Evolutionary conservation across 306 rosid species (phyloP).

Genomic region (Prunus davidiana): DNA sequence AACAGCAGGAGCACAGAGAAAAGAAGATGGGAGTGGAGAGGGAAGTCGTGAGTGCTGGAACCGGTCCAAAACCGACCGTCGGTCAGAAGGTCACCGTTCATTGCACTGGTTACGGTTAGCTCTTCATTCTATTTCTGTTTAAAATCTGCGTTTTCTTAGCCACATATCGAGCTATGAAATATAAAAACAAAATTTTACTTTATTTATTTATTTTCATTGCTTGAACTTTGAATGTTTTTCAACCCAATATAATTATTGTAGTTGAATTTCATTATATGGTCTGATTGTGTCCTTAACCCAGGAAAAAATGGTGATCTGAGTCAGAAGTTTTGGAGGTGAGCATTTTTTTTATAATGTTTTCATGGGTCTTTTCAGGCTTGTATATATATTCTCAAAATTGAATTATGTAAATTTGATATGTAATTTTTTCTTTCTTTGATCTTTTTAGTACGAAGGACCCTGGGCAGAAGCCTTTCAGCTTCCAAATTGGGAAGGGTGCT

Average conservation of each 20-base stretch:
- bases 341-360: neutral
- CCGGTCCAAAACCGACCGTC: constrained; percentile 64
- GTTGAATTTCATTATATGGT: neutral
- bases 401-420: neutral
- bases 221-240: neutral
- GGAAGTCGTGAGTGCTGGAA: constrained; percentile 66
- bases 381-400: neutral
- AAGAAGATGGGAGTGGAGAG: constrained; percentile 81
- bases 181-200: neutral
- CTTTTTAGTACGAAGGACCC: constrained; percentile 83
- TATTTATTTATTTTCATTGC: neutral
- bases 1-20: neutral
- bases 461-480: constrained; percentile 75
- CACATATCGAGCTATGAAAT: neutral
- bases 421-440: neutral
- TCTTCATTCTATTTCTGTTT: neutral
- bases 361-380: neutral
- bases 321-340: constrained; percentile 89
- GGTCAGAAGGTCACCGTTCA: constrained; percentile 92
- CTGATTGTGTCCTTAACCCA: constrained; percentile 20
- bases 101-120: constrained; percentile 90
- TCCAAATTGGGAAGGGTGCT: constrained; percentile 79
- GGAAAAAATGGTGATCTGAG: constrained; percentile 82
- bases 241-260: neutral
- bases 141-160: neutral